Conservation (phyloP, 192 early-diverging fungal genomes). For the Dissophora ornata region DNA sequence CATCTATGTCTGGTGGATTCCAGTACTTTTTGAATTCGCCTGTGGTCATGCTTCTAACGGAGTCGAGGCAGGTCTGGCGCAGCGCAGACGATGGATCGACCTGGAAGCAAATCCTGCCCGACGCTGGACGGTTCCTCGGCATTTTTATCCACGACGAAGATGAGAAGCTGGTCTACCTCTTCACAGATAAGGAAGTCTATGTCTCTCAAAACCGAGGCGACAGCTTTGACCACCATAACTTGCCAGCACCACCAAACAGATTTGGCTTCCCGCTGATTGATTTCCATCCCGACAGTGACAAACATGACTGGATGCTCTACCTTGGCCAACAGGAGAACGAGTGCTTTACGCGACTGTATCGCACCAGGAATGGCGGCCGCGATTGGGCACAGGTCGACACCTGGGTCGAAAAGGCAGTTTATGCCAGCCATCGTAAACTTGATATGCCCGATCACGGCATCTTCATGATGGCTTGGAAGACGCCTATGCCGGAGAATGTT, state of each 20-base stretch:
- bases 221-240: conserved; percentile 58
- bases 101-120: conserved; percentile 71
- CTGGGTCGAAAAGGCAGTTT: conserved; percentile 88
- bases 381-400: conserved; percentile 82
- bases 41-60: conserved; percentile 70
- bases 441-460: conserved; percentile 75
- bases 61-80: conserved; percentile 70
- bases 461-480: conserved; percentile 57
- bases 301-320: conserved; percentile 90
- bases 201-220: conserved; percentile 71
- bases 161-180: conserved; percentile 71
- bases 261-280: conserved; percentile 80
- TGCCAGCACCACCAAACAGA: conserved; percentile 73
- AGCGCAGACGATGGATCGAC: conserved; percentile 79
- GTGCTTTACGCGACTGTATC: conserved; percentile 79
- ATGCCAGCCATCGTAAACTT: conserved; percentile 69
- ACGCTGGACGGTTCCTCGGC: conserved; percentile 60
- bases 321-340: conserved; percentile 68
- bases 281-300: conserved; percentile 79
- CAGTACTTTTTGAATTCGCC: conserved; percentile 76
- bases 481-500: conserved; percentile 21
- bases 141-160: conserved; percentile 81
- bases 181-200: conserved; percentile 64
- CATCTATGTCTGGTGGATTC: conserved; percentile 27
- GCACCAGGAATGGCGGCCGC: conserved; percentile 77